Evolutionary conservation across 2,329 filamentous ascomycete genomes (phyloP).

Genomic region (Ceratocystis albifundus): DNA sequence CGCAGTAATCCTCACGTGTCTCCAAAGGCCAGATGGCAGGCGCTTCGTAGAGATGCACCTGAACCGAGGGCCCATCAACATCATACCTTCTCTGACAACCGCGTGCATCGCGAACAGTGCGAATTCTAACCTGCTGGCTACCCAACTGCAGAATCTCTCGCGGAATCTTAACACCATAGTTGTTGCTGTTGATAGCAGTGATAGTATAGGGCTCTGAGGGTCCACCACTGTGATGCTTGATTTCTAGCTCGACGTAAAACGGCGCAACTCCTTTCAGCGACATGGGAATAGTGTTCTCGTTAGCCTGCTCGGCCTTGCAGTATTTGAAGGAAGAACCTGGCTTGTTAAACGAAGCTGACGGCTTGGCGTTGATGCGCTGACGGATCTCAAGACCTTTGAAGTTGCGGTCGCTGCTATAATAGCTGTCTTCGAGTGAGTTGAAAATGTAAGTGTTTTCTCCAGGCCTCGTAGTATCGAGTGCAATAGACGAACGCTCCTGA

Average conservation of each 20-base stretch:
- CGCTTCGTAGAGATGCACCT: slow-evolving; percentile 85
- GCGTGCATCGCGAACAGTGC: slow-evolving; percentile 74
- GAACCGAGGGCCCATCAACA: slow-evolving; percentile 60
- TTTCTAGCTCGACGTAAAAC: slow-evolving; percentile 81
- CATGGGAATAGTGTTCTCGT: slow-evolving; percentile 80
- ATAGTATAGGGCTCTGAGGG: slow-evolving; percentile 73
- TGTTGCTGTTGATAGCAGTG: slow-evolving; percentile 62
- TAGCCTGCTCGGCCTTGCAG: slow-evolving; percentile 71
- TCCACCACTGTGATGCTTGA: slow-evolving; percentile 76
- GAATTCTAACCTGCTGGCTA: slow-evolving; percentile 78
- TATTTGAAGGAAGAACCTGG: slow-evolving; percentile 92
- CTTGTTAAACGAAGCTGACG: slow-evolving; percentile 68
- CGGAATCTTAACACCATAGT: slow-evolving; percentile 72
- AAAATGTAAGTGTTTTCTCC: slow-evolving; percentile 83
- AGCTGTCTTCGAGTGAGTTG: slow-evolving; percentile 66
- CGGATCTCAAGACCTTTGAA: slow-evolving; percentile 58
- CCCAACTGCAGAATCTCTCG: slow-evolving; percentile 75
- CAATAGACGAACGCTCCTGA: slow-evolving; percentile 62
- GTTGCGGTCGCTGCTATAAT: slow-evolving; percentile 65
- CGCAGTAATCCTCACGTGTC: slow-evolving; percentile 76
- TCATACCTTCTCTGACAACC: slow-evolving; percentile 76
- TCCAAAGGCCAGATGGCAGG: slow-evolving; percentile 84
- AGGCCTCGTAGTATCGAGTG: slow-evolving; percentile 73
- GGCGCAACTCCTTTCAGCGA: slow-evolving; percentile 71
- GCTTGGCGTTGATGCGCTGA: slow-evolving; percentile 75